These are phyloP conservation scores for Tricholoma terreum DNA, from an alignment of 768 basidiomycete species.

Conservation along the genomic window DNA sequence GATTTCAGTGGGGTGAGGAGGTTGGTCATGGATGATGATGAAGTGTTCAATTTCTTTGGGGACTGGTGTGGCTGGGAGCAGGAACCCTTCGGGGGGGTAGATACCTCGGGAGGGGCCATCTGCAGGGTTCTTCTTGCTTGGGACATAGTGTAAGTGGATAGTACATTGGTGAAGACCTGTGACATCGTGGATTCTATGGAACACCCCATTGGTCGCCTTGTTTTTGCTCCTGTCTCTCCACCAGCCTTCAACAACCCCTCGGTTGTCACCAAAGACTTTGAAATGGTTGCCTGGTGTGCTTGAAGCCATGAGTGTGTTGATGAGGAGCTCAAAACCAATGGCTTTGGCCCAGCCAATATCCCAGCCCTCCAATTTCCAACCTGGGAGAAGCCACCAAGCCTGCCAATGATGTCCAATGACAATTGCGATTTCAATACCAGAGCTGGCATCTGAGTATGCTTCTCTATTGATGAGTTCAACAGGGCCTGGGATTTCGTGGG, in stretches of 20 bases:
- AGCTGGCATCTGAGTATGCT: neutral
- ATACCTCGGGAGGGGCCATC: neutral
- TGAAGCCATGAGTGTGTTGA: neutral
- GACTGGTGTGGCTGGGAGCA: no score
- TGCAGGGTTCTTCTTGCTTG: neutral
- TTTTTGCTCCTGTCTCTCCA: neutral
- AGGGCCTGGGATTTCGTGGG: neutral
- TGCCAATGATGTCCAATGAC: neutral
- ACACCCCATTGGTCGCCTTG: no score
- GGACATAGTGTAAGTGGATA: neutral
- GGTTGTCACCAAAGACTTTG: neutral
- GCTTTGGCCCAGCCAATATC: no score
- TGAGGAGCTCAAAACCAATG: neutral
- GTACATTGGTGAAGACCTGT: no score
- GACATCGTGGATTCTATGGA: no score
- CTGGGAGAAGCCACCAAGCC: neutral
- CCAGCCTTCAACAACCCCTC: no score
- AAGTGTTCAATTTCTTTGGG: no score
- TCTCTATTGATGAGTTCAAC: neutral
- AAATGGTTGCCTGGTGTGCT: neutral
- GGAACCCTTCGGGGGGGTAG: neutral
- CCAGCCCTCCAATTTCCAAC: neutral
- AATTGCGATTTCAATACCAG: neutral
- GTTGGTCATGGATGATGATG: neutral
- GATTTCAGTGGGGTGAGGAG: neutral